A percentile compares a stretch with the other conserved stretches of the same genome.
Conservation (phyloP, 2,329 filamentous ascomycete genomes). For the Aspergillus ruber region DNA sequence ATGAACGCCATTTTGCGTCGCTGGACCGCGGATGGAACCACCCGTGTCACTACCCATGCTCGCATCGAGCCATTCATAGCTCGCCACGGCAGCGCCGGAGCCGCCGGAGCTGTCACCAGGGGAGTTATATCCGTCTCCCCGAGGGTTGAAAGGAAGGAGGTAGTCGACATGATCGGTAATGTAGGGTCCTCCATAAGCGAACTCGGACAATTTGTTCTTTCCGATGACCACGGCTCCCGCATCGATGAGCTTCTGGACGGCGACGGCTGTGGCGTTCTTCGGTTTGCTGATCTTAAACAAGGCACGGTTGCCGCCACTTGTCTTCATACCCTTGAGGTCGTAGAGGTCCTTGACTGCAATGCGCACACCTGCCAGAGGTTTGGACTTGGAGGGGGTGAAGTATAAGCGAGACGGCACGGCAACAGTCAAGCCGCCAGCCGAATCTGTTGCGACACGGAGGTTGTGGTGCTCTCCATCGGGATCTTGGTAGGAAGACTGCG, state of each 20-base stretch:
- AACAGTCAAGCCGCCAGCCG: conserved; percentile 1
- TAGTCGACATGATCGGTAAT: conserved; percentile 17
- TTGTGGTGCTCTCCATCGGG: not conserved
- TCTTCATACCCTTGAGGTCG: conserved; percentile 30
- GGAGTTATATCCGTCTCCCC: conserved; percentile 31
- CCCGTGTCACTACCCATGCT: conserved; percentile 36
- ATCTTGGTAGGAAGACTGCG: not conserved
- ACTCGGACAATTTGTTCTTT: conserved; percentile 31
- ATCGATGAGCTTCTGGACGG: conserved; percentile 29
- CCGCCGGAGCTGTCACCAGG: conserved; percentile 27
- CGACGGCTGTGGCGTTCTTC: conserved; percentile 23
- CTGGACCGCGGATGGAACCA: conserved; percentile 40
- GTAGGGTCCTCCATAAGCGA: conserved; percentile 22
- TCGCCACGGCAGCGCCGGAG: conserved; percentile 27
- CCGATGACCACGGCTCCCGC: conserved; percentile 29
- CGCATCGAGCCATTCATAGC: conserved; percentile 37
- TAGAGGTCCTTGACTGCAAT: conserved; percentile 33
- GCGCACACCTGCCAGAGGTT: conserved; percentile 29
- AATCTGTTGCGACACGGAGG: not conserved
- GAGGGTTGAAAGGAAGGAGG: conserved; percentile 30
- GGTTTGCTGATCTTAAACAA: conserved; percentile 18
- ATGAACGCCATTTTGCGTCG: conserved; percentile 45
- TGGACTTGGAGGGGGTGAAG: conserved; percentile 16
- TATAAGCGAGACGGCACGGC: conserved; percentile 7
- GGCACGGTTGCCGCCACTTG: conserved; percentile 26